Base-by-base conservation (phyloP, 2,329 filamentous ascomycete genomes). In the Epichloe gansuensis region DNA sequence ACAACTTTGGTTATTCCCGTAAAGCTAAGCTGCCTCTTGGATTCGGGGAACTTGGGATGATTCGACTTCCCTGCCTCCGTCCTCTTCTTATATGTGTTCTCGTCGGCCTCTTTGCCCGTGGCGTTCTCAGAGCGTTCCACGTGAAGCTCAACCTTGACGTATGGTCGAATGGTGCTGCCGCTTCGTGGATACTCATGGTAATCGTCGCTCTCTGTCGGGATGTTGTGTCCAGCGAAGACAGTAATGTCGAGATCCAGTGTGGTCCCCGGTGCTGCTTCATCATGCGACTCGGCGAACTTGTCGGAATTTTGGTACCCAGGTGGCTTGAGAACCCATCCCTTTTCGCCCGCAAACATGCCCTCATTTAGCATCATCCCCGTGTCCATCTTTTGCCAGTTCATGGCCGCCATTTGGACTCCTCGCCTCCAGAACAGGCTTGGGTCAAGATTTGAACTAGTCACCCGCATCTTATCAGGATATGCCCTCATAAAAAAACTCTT, bases 351-450 rank as follows among this genome's bases (percentile, higher is more conserved):
- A 65, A 97, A 98, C 93, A 98, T 97, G 64, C 87, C 93, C 61
- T 95, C 86, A 63, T 97, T 97, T 64, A 98, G 80, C 74, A 97
- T 94, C 80, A 96, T 94, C 43, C 88, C 87, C 52, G 93, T 81
- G 64, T 97, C 91, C 59, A 90, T 85, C 3, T 85, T 91, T 68
- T 98, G 93, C 91, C 93, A 97, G 66, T 98, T 98, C 66, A 97
- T 78, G 17, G 93, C 91, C 5, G 89, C 90, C 91, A 98, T 97
- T 67, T 98, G 93, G 21, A 96, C 90, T 31, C 93, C 93, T 50
- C 87, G 83, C 48, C 89, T 82, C 93, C 93, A 98, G 64, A 89
- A 94, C 43, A 82, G 82, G 56, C 89, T 83, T 1, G 93, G 93
- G 61, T 97, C 90, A 41, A 93, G 93, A 64, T 98, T 98, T n/a